phyloP scores from a whole-genome alignment of 257 asterid genomes.

The Forsythia suspensa region DNA sequence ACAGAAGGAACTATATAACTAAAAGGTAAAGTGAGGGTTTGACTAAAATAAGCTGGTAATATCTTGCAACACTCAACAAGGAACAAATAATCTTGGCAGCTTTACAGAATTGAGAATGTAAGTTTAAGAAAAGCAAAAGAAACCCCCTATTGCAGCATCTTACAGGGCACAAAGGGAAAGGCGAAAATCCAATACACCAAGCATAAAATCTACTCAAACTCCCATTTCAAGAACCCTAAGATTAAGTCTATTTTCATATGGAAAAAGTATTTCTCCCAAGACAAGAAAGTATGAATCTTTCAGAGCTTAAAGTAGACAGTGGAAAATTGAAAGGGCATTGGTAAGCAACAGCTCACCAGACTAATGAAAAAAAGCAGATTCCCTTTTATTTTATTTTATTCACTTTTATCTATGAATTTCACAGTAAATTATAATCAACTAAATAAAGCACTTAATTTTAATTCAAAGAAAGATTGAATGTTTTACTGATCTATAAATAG shows the following conservation, averaged over 20 bases:
- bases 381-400: constrained; percentile 51
- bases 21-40: constrained; percentile 58
- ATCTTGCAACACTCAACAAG: constrained; percentile 80
- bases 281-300: constrained; percentile 57
- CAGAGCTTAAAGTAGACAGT: constrained; percentile 61
- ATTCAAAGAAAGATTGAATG: neutral
- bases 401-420: neutral
- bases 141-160: constrained; percentile 57
- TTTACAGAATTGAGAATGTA: constrained; percentile 55
- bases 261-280: constrained; percentile 20
- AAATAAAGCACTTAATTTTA: constrained; percentile 10
- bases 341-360: constrained; percentile 66
- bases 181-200: constrained; percentile 46
- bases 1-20: constrained; percentile 26
- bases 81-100: constrained; percentile 84
- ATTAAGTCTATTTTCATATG: constrained; percentile 49
- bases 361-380: constrained; percentile 71
- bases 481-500: neutral
- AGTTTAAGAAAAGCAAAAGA: constrained; percentile 59
- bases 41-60: constrained; percentile 53
- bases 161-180: constrained; percentile 51
- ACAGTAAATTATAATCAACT: constrained; percentile 17
- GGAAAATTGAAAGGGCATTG: constrained; percentile 46
- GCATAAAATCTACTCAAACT: constrained; percentile 50
- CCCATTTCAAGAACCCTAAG: constrained; percentile 48